Percentiles rank a stretch among this genome's conserved stretches.
phyloP scores from a whole-genome alignment of 495 filamentous ascomycete genomes.

The Penicillium simplicissimum region DNA sequence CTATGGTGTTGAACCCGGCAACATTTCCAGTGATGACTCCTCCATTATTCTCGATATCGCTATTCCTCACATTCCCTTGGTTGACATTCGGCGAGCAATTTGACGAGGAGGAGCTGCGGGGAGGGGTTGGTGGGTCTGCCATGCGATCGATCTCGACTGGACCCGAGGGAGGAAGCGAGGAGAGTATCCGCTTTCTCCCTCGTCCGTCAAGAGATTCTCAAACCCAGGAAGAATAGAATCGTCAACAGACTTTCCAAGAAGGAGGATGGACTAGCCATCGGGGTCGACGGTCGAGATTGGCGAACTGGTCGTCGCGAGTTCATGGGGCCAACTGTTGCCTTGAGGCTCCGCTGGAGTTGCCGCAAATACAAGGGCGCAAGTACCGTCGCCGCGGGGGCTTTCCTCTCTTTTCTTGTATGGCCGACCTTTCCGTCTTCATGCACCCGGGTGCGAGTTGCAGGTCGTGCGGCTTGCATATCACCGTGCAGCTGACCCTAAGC shows the following conservation, averaged over 20 bases:
- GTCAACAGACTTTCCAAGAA: not conserved
- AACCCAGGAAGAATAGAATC: not conserved
- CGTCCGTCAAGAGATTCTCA: not conserved
- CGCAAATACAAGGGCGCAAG: not conserved
- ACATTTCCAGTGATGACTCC: not conserved
- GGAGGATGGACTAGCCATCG: not conserved
- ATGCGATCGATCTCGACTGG: not conserved
- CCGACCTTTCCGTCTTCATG: no score
- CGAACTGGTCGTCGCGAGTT: not conserved
- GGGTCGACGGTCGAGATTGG: not conserved
- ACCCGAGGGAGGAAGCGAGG: conserved; percentile 3
- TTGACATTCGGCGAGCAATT: not conserved
- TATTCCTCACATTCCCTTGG: not conserved
- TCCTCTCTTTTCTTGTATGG: not conserved
- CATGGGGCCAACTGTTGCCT: not conserved
- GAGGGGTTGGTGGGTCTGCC: conserved; percentile 1
- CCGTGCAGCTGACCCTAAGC: not conserved
- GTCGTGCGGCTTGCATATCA: not conserved
- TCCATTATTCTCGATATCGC: not conserved
- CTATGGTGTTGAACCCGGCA: not conserved
- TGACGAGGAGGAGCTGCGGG: not conserved
- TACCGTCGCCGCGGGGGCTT: not conserved
- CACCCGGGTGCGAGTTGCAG: not conserved
- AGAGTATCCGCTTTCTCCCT: not conserved
- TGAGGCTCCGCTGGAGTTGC: not conserved